These are phyloP conservation scores for Heliosperma pusillum DNA, from an alignment of 148 eudicot species.

Conservation along the genomic window DNA sequence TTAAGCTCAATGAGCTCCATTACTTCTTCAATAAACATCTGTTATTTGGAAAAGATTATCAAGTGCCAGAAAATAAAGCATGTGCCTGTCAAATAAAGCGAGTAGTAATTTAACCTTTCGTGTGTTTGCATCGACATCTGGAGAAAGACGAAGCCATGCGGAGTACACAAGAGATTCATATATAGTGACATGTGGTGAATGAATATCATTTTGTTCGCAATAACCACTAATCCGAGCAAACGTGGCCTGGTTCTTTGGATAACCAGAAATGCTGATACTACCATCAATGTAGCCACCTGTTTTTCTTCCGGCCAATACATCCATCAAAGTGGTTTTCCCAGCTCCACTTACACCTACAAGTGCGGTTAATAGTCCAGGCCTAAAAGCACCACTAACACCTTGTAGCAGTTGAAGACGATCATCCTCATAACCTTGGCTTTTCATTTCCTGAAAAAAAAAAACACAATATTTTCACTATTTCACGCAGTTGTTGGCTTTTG, in stretches of 20 bases:
- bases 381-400: conserved; percentile 70
- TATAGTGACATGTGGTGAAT: conserved; percentile 66
- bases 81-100: neutral
- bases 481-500: no score
- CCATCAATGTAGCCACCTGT: conserved; percentile 68
- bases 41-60: neutral
- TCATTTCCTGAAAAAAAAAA: conserved; percentile 51
- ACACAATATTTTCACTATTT: no score
- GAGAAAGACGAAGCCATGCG: conserved; percentile 64
- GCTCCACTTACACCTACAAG: conserved; percentile 79
- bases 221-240: conserved; percentile 68
- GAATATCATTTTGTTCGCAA: conserved; percentile 70
- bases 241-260: conserved; percentile 63
- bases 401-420: conserved; percentile 50
- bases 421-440: conserved; percentile 42
- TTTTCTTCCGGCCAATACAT: conserved; percentile 71
- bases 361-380: conserved; percentile 80
- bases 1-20: conserved; percentile 64
- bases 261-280: conserved; percentile 51
- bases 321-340: conserved; percentile 73
- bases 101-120: conserved; percentile 34
- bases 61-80: neutral
- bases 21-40: conserved; percentile 61
- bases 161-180: conserved; percentile 63
- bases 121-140: conserved; percentile 39